Base-by-base conservation (phyloP, 2,329 filamentous ascomycete genomes). In the Microcyclosporella mali region DNA sequence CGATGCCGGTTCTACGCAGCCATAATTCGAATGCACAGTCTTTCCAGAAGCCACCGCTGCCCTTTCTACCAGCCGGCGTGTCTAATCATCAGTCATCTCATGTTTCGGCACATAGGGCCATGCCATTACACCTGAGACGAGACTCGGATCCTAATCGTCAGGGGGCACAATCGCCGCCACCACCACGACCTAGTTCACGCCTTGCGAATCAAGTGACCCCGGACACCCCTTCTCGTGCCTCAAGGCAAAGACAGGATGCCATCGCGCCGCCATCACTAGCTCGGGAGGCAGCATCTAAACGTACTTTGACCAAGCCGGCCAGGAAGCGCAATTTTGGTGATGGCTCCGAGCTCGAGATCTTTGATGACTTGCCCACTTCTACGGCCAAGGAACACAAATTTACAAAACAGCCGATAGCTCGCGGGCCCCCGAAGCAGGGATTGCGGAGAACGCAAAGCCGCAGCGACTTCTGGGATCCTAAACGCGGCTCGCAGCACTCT, bases 351-450 rank as follows among this genome's bases (percentile, higher is more conserved):
- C 74, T 98, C 27, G 90, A 97, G 55, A 81, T 78, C 2, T 97
- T 98, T 62, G 92, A 98, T 62, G 92, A 98, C 65, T 70, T 98
- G 43, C 90, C 90, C 1, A 97, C 89, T 0, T 95, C 89, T 12
- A 80, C 77, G 10, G 79, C 84, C 47, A 77, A 80, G 11, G 92
- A 98, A 66, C 88, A 81, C 49, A 85, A 80, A 56, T 98, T 80
- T 59, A 73, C 88, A 49, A 94, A 89, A 64, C 81, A 85, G 56
- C 89, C 92, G 2, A 71, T 83, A 30, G 79, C 77, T 35, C 76
- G 78, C 41, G 81, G 83, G 15, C 78, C 76, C 33, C 79, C 84
- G 18, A 88, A 83, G 39, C 51, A 51, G 25, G 50, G 44, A 21
- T 34, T 60, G 12, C 50, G 56, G 21, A 52, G 57, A 28, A 55